phyloP scores from a whole-genome alignment of 2,329 filamentous ascomycete species.

The Sclerotinia borealis region DNA sequence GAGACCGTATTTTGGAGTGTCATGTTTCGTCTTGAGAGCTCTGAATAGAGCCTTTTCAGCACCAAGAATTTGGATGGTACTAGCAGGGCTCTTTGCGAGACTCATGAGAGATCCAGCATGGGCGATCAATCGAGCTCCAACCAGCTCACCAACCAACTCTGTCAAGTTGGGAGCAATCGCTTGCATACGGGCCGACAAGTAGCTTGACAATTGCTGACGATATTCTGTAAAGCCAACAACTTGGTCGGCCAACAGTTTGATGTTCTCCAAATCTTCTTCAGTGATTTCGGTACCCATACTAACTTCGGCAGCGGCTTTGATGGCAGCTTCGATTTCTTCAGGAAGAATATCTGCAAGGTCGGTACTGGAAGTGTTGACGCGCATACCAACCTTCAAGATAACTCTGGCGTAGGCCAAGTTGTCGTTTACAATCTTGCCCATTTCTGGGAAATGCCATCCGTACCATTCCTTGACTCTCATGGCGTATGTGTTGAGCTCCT shows the following conservation, averaged over 20 bases:
- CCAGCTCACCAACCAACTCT: slow-evolving; percentile 83
- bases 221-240: slow-evolving; percentile 90
- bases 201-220: slow-evolving; percentile 78
- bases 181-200: slow-evolving; percentile 89
- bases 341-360: slow-evolving; percentile 88
- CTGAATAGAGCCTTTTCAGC: slow-evolving; percentile 98
- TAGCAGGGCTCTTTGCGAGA: slow-evolving; percentile 89
- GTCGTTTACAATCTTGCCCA: slow-evolving; percentile 95
- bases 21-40: slow-evolving; percentile 97
- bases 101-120: slow-evolving; percentile 92
- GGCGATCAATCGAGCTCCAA: slow-evolving; percentile 89
- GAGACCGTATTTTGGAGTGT: slow-evolving; percentile 96
- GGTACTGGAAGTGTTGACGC: slow-evolving; percentile 66
- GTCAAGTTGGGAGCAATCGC: slow-evolving; percentile 96
- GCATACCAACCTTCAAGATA: slow-evolving; percentile 83
- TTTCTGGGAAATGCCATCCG: slow-evolving; percentile 98
- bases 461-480: slow-evolving; percentile 99
- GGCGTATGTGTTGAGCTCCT: slow-evolving; percentile 96
- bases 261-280: slow-evolving; percentile 86
- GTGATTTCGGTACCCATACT: slow-evolving; percentile 99
- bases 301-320: slow-evolving; percentile 92
- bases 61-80: slow-evolving; percentile 95
- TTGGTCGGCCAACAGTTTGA: slow-evolving; percentile 84
- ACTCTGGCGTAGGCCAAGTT: slow-evolving; percentile 90
- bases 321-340: slow-evolving; percentile 85